Base-by-base conservation (phyloP, 1,284 basidiomycete genomes). In the Cutaneotrichosporon arboriforme region DNA sequence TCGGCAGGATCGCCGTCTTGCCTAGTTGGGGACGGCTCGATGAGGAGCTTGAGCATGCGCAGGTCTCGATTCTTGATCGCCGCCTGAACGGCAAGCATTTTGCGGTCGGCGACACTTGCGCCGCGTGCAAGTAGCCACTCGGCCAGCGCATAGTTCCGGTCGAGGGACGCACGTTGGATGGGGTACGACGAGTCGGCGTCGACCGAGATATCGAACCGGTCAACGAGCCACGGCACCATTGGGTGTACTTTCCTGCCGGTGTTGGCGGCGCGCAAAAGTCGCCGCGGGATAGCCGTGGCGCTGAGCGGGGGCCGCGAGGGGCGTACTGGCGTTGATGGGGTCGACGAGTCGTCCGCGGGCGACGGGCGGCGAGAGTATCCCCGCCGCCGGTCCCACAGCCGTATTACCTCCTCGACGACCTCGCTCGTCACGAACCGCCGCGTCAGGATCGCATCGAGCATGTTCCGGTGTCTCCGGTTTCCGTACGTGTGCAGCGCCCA, bases 151-250 rank as follows among this genome's bases (percentile, higher is more conserved):
- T 79, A 61, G 60, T 84, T 84, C 13, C 77, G 76, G 0, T 80
- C 82, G 42, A 84, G 78, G 0, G 89, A 86, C 1, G 89, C 87
- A 55, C 82, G 83, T 9, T 83, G 83, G 31, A 93, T 80, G 0
- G 86, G 83, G 63, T 90, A 92, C 1, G 88, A 89, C 1, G 81
- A 78, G 69, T 85, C 78, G 7, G 84, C 80, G 67, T 90, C 33
- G 82, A 76, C 1, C 66, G 66, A 8, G n/a, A 42, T 39, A 1
- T 48, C 22, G 46, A 72, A 74, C 8, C 37, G 45, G 1, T 56
- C 49, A 49, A 76, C 68, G 7, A 77, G 61, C 57, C 71, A 68
- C 3, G 38, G 41, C 8, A 77, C 58, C 7, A 76, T 33, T 76
- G 81, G 52, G 62, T 64, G 8, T 69, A 73, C 14, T 47, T 10